Evolutionary conservation across 345 rosid species (phyloP), one percentile per base, ranked within the genome.

Genomic region (Bruguiera parviflora): DNA sequence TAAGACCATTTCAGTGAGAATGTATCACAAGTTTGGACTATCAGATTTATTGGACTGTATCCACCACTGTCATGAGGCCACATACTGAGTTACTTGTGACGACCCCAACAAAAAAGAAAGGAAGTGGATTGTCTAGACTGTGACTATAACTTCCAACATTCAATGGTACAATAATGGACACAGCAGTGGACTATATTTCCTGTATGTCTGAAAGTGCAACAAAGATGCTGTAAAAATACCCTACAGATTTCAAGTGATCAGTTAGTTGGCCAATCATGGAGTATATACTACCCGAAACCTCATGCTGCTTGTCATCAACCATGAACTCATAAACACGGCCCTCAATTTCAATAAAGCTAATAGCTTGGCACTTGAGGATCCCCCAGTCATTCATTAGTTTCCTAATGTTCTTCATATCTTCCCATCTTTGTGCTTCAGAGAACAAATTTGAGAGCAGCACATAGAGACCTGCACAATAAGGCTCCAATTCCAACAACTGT

Each of bases 401-500:
- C 60, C 85, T 56, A 3, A 77, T 70, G 57, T 72, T 81, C 78
- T 77, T 73, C 59, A 66, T 73, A 16, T 58, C 71, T 39, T 80
- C 74, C 81, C 71, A 73, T 74, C 67, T 75, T 35, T 61, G 53
- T 24, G 74, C 69, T 33, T 81, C 82, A 25, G 61, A 59, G 13
- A 16, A 73, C 13, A 72, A 66, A 21, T 65, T 66, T 25, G 76
- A 49, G 29, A 66, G 56, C n/a, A 60, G 62, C 20, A 66, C 70
- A 37, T 73, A 58, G 33, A 73, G 25, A 37, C 70, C 71, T 10
- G 76, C 57, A 60, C 66, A 3, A 55, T 55, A 3, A 6, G 94
- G 91, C 72, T 80, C 83, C 73, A 88, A 64, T 77, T 77, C 49
- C 31, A 88, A 77, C 68, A 86, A 75, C 52, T 76, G 79, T 67